These are phyloP conservation scores for Solanum sejunctum DNA, from an alignment of 257 asterid species.

Conservation along the genomic window DNA sequence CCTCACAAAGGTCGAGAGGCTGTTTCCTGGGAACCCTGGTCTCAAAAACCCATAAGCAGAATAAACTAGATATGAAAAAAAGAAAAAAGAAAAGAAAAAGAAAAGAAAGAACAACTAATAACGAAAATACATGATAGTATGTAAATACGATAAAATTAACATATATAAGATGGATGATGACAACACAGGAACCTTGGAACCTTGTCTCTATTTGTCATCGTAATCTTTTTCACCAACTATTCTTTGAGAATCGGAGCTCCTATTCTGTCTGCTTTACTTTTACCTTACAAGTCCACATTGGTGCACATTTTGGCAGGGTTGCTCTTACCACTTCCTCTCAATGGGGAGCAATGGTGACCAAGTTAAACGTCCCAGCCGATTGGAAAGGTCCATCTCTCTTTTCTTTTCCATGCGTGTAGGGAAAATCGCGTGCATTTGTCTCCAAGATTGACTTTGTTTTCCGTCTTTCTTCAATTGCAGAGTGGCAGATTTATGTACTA, in stretches of 20 bases:
- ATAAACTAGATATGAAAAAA: too few species aligned
- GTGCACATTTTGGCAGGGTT: conserved; percentile 40
- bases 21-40: too few species aligned
- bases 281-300: background rate
- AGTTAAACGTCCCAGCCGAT: conserved; percentile 74
- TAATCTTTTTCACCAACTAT: background rate
- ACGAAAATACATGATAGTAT: too few species aligned
- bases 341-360: conserved; percentile 84
- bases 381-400: conserved; percentile 74
- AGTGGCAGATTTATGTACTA: conserved; percentile 82
- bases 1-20: too few species aligned
- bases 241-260: background rate
- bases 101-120: too few species aligned
- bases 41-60: too few species aligned
- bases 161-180: too few species aligned
- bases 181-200: background rate
- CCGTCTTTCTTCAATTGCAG: conserved; percentile 31
- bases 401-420: background rate
- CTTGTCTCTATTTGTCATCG: background rate
- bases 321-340: conserved; percentile 64
- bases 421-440: background rate
- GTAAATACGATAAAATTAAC: too few species aligned
- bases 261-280: background rate
- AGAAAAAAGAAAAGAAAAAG: too few species aligned
- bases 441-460: background rate